Evolutionary conservation across 768 basidiomycete species (phyloP).

Genomic region (Lentinula detonsa): DNA sequence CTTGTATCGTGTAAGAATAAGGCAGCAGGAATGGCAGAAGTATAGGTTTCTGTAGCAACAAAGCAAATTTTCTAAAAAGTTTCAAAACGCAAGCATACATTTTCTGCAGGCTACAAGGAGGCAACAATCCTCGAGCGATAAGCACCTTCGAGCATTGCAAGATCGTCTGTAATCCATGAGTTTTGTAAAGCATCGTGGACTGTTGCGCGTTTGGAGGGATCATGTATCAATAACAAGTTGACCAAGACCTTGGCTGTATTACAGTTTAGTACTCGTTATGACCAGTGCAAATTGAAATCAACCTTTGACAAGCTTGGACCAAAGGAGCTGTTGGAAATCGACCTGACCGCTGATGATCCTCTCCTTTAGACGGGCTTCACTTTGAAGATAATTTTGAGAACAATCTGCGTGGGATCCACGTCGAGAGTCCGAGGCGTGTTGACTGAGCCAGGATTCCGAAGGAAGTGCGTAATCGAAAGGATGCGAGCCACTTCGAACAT

Average conservation of each 20-base stretch:
- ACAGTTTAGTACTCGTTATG: not conserved
- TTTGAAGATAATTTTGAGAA: constrained; percentile 38
- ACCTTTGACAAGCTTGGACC: constrained; percentile 25
- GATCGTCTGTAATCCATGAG: constrained; percentile 62
- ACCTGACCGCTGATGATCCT: constrained; percentile 61
- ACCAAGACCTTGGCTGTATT: constrained; percentile 56
- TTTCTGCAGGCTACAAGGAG: constrained; percentile 2
- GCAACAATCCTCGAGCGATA: constrained; percentile 50
- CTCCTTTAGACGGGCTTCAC: constrained; percentile 58
- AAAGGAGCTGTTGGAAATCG: constrained; percentile 48
- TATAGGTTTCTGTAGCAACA: not conserved
- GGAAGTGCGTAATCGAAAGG: constrained; percentile 64
- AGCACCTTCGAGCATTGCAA: constrained; percentile 51
- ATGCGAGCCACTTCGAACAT: constrained; percentile 52
- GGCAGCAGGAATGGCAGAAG: no score
- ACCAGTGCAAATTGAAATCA: not conserved
- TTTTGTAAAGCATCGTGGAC: constrained; percentile 55
- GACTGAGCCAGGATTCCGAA: constrained; percentile 27
- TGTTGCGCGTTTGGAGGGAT: constrained; percentile 55
- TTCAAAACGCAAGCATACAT: not conserved
- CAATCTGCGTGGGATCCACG: constrained; percentile 19
- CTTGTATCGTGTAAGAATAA: no score
- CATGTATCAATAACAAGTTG: constrained; percentile 51
- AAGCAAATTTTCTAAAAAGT: not conserved
- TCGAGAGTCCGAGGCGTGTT: constrained; percentile 25